Conservation (phyloP, 2,329 filamentous ascomycete species). For the Alternaria gansuensis region DNA sequence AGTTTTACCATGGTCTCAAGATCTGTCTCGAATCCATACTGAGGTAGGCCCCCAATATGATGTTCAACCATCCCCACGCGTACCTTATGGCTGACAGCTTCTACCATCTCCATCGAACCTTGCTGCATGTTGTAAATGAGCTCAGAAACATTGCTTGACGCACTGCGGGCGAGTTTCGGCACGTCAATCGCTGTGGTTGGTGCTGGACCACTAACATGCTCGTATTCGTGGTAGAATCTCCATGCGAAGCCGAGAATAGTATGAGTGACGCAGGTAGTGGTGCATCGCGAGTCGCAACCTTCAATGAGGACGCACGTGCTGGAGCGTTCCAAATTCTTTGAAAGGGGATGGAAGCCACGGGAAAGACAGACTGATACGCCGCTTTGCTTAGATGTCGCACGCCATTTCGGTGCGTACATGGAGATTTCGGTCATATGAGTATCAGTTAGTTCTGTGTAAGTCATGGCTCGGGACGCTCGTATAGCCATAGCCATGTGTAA, state of each 20-base stretch:
- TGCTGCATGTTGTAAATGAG: neutral
- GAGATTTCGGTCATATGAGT: neutral
- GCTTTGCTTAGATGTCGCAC: neutral
- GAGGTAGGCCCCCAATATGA: neutral
- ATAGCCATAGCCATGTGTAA: neutral
- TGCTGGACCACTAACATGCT: too few relatives aligned
- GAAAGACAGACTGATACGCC: neutral
- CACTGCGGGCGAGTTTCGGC: neutral
- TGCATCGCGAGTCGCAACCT: neutral
- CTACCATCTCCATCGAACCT: neutral
- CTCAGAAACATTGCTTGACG: neutral
- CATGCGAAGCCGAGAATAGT: neutral
- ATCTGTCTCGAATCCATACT: neutral
- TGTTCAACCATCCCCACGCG: neutral
- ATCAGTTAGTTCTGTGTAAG: neutral
- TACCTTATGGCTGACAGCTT: neutral
- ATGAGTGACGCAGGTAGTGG: neutral
- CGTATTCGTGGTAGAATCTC: rapidly evolving
- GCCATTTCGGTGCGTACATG: neutral
- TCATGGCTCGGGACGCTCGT: neutral
- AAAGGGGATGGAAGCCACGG: too few relatives aligned
- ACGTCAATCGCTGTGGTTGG: neutral
- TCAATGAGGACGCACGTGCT: neutral
- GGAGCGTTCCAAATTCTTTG: too few relatives aligned
- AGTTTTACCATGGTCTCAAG: neutral